Conservation (phyloP, 192 early-diverging fungal species). For the Paraglomus brasilianum region DNA sequence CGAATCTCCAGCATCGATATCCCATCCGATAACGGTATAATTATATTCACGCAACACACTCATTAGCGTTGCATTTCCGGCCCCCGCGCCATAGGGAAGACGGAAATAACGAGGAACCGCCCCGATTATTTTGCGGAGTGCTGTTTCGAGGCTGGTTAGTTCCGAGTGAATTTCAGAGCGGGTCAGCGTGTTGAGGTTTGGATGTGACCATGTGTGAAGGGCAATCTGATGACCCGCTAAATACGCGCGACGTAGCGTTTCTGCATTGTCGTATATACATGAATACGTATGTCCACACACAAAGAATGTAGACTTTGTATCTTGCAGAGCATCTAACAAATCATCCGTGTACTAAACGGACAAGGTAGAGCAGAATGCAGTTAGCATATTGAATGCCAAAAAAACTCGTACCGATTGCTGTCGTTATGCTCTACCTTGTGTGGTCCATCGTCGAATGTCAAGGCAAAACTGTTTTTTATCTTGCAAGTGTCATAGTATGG, state of each 20-base stretch:
- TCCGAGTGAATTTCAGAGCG: conserved; percentile 34
- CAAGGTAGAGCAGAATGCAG: background rate
- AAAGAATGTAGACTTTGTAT: conserved; percentile 11
- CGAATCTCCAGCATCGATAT: conserved; percentile 18
- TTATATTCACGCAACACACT: background rate
- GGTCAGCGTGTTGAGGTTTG: conserved; percentile 46
- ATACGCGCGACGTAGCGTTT: conserved; percentile 39
- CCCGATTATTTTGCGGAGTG: conserved; percentile 13
- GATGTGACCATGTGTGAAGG: conserved; percentile 53
- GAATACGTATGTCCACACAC: background rate
- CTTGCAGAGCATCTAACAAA: background rate
- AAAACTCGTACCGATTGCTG: background rate
- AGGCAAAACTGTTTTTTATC: conserved; percentile 37
- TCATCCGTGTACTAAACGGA: conserved; percentile 38
- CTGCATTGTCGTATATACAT: background rate
- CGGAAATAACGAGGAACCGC: conserved; percentile 26
- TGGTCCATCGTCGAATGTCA: conserved; percentile 58
- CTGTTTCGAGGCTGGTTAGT: conserved; percentile 10
- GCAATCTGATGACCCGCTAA: conserved; percentile 62
- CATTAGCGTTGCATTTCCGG: conserved; percentile 15
- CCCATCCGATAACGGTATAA: conserved; percentile 22
- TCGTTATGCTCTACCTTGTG: background rate
- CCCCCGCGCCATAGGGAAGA: conserved; percentile 18
- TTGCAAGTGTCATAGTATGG: conserved; percentile 29
- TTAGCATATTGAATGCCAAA: background rate